phyloP scores from a whole-genome alignment of 2,329 filamentous ascomycete species.

The Beauveria bassiana region DNA sequence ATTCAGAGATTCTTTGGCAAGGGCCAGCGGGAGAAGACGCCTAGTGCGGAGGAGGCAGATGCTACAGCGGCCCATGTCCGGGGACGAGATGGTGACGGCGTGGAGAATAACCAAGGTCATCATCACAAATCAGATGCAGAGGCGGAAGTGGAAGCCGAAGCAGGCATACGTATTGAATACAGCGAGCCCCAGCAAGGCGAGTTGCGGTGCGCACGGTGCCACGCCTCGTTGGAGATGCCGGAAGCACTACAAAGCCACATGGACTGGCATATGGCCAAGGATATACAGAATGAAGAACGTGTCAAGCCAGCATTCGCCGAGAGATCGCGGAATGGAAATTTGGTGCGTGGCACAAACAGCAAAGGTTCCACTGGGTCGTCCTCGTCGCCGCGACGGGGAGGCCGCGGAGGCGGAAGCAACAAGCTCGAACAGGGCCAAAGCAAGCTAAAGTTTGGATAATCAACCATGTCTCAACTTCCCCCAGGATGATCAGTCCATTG shows the following conservation, averaged over 20 bases:
- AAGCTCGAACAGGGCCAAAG: constrained; percentile 51
- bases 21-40: constrained; percentile 17
- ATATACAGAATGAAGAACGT: constrained; percentile 62
- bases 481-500: not conserved
- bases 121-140: constrained; percentile 11
- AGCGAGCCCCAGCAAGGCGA: not conserved
- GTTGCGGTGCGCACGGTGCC: constrained; percentile 55
- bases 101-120: not conserved
- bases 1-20: constrained; percentile 53
- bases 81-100: constrained; percentile 13
- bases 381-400: not conserved
- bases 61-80: constrained; percentile 19
- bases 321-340: constrained; percentile 17
- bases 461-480: constrained; percentile 1
- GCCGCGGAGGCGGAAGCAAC: constrained; percentile 19
- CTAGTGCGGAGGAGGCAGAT: constrained; percentile 17
- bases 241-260: constrained; percentile 66
- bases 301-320: constrained; percentile 37
- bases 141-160: constrained; percentile 18
- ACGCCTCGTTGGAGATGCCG: constrained; percentile 46
- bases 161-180: constrained; percentile 23
- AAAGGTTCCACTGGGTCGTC: not conserved
- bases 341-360: constrained; percentile 25
- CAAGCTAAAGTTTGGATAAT: constrained; percentile 52
- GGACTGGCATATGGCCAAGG: constrained; percentile 92